Evolutionary conservation across 208 protist genomes (phyloP).

Genomic region (Endotrypanum monterogeii): DNA sequence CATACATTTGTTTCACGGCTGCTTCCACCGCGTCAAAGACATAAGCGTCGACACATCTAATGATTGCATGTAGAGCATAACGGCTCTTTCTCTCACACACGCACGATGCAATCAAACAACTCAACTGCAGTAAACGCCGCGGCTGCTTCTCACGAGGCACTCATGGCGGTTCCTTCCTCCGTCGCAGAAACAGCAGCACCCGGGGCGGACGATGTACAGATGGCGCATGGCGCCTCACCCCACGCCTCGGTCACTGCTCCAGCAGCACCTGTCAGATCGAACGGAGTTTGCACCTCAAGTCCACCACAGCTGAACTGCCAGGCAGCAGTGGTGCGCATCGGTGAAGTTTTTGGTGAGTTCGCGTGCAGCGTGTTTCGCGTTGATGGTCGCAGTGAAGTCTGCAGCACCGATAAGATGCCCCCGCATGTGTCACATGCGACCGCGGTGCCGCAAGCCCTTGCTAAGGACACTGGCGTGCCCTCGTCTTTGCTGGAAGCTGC

Average conservation of each 20-base stretch:
- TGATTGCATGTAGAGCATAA: neutral
- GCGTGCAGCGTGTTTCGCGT: slow-evolving; percentile 43
- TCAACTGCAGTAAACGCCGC: neutral
- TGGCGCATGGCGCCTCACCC: slow-evolving; percentile 22
- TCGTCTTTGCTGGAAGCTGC: neutral
- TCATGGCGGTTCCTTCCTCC: neutral
- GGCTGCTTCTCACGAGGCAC: neutral
- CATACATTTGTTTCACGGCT: neutral
- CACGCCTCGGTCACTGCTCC: slow-evolving; percentile 1
- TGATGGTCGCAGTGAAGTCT: neutral
- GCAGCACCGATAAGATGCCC: neutral
- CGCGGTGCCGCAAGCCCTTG: neutral
- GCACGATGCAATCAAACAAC: neutral
- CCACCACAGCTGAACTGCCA: slow-evolving; percentile 66
- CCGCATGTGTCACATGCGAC: neutral
- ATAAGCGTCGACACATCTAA: neutral
- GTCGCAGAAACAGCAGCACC: slow-evolving; percentile 1
- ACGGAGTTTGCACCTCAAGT: neutral
- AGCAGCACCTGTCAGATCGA: neutral
- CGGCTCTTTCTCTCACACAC: neutral
- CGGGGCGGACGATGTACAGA: slow-evolving; percentile 28
- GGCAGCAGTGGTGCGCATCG: slow-evolving; percentile 80
- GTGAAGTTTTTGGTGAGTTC: slow-evolving; percentile 91
- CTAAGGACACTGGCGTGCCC: neutral
- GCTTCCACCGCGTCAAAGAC: neutral